Evolutionary conservation across 2,329 filamentous ascomycete species (phyloP).

Genomic region (Leptographium wingfieldii): DNA sequence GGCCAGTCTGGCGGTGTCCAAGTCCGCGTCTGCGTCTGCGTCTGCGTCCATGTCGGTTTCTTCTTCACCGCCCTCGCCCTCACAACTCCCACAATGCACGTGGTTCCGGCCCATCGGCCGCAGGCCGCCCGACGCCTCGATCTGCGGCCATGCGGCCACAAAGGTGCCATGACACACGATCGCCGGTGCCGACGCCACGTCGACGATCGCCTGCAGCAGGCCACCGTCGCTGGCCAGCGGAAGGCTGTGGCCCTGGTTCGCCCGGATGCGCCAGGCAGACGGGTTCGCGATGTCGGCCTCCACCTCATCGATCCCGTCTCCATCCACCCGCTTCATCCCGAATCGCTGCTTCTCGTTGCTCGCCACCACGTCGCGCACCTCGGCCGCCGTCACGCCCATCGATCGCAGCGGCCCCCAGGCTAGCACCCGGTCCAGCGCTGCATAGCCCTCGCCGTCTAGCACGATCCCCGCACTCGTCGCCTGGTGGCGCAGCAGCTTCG

Average conservation of each 20-base stretch:
- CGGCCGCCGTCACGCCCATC: constrained; percentile 60
- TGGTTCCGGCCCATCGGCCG: constrained; percentile 74
- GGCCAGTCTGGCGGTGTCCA: neutral
- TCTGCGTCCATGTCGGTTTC: neutral
- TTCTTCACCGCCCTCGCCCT: no score
- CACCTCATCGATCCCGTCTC: constrained; percentile 1
- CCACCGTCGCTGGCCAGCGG: constrained; percentile 51
- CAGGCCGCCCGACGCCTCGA: constrained; percentile 65
- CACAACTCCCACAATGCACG: constrained; percentile 60
- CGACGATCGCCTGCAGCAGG: constrained; percentile 57
- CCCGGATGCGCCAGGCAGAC: constrained; percentile 71
- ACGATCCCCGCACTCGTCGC: constrained; percentile 41
- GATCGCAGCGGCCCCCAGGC: constrained; percentile 47
- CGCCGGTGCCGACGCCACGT: constrained; percentile 46
- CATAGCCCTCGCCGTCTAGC: constrained; percentile 48
- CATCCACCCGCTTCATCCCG: constrained; percentile 41
- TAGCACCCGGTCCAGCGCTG: constrained; percentile 42
- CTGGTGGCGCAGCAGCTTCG: constrained; percentile 42
- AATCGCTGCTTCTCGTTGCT: constrained; percentile 88
- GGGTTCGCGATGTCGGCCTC: constrained; percentile 27
- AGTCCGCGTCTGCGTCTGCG: neutral
- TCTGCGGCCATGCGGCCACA: constrained; percentile 63
- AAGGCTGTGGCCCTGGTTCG: constrained; percentile 90
- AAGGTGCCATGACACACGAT: constrained; percentile 82
- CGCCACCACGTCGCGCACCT: constrained; percentile 56